Evolutionary conservation across 805 yeast species (phyloP).

Genomic region (Wickerhamomyces silvicola): DNA sequence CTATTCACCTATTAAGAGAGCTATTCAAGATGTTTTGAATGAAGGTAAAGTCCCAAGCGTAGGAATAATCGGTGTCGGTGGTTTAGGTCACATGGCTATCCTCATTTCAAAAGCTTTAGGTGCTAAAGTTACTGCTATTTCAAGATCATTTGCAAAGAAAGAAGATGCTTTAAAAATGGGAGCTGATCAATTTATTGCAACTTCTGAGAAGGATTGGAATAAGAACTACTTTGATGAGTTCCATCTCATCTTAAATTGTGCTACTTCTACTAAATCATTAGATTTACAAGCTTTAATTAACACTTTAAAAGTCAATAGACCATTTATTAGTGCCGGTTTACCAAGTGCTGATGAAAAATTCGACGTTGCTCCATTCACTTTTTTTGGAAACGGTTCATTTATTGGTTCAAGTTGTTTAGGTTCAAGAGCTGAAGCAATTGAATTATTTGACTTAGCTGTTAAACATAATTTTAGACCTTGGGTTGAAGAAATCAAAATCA

Average conservation of each 20-base stretch:
- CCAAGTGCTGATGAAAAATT: slow-evolving; percentile 41
- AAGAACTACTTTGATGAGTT: slow-evolving; percentile 26
- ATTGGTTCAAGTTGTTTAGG: slow-evolving; percentile 58
- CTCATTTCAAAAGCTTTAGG: slow-evolving; percentile 55
- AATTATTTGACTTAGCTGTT: slow-evolving; percentile 60
- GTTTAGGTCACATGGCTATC: slow-evolving; percentile 51
- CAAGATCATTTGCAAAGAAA: slow-evolving; percentile 43
- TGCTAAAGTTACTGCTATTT: slow-evolving; percentile 51
- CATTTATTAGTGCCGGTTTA: slow-evolving; percentile 60
- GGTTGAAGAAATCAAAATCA: slow-evolving; percentile 53
- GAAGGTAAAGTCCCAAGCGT: slow-evolving; percentile 30
- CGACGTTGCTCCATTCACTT: slow-evolving; percentile 42
- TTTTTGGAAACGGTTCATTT: slow-evolving; percentile 41
- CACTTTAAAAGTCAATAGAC: slow-evolving; percentile 50
- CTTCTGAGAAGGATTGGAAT: slow-evolving; percentile 42
- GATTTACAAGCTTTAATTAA: slow-evolving; percentile 42
- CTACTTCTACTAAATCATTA: slow-evolving; percentile 37
- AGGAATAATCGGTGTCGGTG: slow-evolving; percentile 52
- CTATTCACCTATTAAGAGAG: slow-evolving; percentile 56
- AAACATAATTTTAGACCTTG: slow-evolving; percentile 53
- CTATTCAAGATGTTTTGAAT: slow-evolving; percentile 16
- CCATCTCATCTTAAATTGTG: slow-evolving; percentile 45
- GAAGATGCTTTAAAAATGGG: slow-evolving; percentile 45
- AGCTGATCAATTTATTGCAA: slow-evolving; percentile 48
- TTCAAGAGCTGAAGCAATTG: slow-evolving; percentile 56